Evolutionary conservation across 83 land plant genomes (phyloP), one percentile per base, ranked within the genome.

Genomic region (Larix sibirica): DNA sequence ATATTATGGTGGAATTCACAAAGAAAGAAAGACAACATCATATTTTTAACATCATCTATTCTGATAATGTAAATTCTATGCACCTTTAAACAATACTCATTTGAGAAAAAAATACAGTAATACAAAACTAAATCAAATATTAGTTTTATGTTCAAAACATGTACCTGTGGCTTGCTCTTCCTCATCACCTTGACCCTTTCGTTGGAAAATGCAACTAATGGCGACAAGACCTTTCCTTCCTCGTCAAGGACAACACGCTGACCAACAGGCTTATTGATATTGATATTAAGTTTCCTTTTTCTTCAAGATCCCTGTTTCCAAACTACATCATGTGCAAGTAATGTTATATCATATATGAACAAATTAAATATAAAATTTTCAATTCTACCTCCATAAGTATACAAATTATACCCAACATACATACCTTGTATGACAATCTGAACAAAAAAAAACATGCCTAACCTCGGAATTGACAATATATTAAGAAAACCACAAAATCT

Each of bases 271-370:
- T 90, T 90, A 76, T 88, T 85, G 4, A 90, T 71, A 86, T 96
- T 98, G 60, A 98, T 98, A 88, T 96, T 98, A 76, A 98, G 82
- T 90, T 93, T 96, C 90, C 91, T 96, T 70, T 93, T 96, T 82
- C n/a, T 96, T 98, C 70, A 62, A 73, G 3, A 83, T 42, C 83
- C 83, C 89, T 23, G 84, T 83, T 33, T 83, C 81, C 50, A 85
- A 79, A 66, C 91, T 87, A 84, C 23, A 62, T 64, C 31, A 28
- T 28, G 28, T 28, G 28, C 28, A 28, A 28, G 28, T 28, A 28
- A 69, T 40, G 60, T 83, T 17, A 9, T 62, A 80, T 20, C 10
- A 59, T 42, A 50, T 50, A 74, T 80, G 62, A 4, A 58, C 24
- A n/a, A 59, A 80, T 17, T 56, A 18, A 8, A 84, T 50, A 80